phyloP scores from a whole-genome alignment of 768 basidiomycete genomes.

The Kondoa subrosea region DNA sequence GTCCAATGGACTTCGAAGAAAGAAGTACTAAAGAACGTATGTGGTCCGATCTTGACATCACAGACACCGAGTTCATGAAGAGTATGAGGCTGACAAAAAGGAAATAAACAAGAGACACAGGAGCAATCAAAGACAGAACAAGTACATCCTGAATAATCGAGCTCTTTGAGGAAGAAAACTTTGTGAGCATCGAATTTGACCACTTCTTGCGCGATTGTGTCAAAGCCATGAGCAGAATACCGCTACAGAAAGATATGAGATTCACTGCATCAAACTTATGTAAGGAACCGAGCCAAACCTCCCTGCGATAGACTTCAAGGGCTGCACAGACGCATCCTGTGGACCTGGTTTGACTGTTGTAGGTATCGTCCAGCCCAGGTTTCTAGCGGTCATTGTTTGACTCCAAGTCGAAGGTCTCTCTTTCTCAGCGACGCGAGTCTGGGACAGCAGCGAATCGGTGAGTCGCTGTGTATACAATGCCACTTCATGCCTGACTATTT shows the following conservation, averaged over 20 bases:
- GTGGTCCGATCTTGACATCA: neutral
- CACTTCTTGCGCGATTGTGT: constrained; percentile 5
- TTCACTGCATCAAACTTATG: neutral
- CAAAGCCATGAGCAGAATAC: neutral
- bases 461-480: too few species aligned
- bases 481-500: too few species aligned
- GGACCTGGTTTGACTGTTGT: neutral
- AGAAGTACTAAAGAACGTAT: neutral
- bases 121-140: neutral
- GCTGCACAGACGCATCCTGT: neutral
- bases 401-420: too few species aligned
- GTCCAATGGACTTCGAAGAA: neutral
- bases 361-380: neutral
- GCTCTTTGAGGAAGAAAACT: neutral
- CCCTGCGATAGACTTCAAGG: neutral
- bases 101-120: neutral
- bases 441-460: too few species aligned
- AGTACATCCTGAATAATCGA: neutral
- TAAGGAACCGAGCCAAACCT: neutral
- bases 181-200: neutral
- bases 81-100: too few species aligned
- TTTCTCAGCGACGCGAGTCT: too few species aligned
- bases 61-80: neutral
- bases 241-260: neutral
- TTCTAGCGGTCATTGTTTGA: neutral